Evolutionary conservation across 352 stramenopile genomes (phyloP), one percentile per base, ranked within the genome.

Genomic region (Plasmopara viticola): DNA sequence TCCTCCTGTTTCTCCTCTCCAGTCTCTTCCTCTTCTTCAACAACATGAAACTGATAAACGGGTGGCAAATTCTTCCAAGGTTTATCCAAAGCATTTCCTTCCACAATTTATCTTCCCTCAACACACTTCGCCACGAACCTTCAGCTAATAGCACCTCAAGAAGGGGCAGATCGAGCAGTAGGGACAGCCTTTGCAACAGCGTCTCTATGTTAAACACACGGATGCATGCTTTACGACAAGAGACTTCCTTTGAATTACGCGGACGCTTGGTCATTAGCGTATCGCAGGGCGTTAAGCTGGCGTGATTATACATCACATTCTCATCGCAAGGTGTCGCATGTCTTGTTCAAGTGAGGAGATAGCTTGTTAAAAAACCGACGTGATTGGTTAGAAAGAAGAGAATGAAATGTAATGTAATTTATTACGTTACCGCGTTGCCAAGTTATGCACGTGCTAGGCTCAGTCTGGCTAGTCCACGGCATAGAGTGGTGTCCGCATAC

Each of bases 151-250:
- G 28, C 28, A 74, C 48, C 39, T 74, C 62, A n/a, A 69, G 46
- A 20, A 72, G 63, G 56, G 49, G 25, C 46, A 62, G n/a, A 51
- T 74, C 66, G 40, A 74, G 44, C 43, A 68, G 34, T 15, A 33
- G 15, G 13, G 72, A 20, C 34, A 74, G 45, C n/a, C 53, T 43
- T 17, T 46, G 58, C 15, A 74, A 33, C 56, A 74, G 17, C 20
- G 42, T 66, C 58, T 72, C 62, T 1, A 72, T 58, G 42, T 72
- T 59, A 30, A 74, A 48, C 9, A 71, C 62, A 31, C 62, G 51
- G 13, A 38, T n/a, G 14, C 52, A 49, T 4, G 45, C 51, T 7
- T 4, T 9, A 1, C 9, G 13, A 45, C 38, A 10, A 63, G 29
- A 57, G 58, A 40, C 29, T 64, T 58, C 2, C 62, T 57, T 55